Conservation (phyloP, 2,329 filamentous ascomycete species). For the Epichloe glyceriae region DNA sequence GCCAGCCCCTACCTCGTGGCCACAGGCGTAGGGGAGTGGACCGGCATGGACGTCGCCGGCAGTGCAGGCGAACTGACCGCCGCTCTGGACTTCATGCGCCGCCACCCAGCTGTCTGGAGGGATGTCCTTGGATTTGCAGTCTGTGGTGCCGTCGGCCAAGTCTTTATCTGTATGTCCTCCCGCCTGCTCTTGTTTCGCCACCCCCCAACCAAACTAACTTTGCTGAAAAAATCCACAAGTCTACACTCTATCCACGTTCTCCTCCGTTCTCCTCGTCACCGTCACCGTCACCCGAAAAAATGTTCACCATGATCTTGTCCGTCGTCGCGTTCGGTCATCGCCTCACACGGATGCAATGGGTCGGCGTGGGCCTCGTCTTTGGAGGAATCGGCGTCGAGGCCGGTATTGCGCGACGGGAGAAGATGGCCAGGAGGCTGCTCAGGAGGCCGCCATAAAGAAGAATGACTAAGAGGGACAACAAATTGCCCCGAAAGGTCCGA, state of each 20-base stretch:
- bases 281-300: conserved; percentile 98
- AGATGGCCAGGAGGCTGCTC: conserved; percentile 64
- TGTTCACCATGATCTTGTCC: conserved; percentile 97
- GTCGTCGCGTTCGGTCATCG: conserved; percentile 90
- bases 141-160: conserved; percentile 84
- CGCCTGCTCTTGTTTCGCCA: background rate
- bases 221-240: conserved; percentile 33
- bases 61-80: conserved; percentile 63
- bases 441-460: conserved; percentile 27
- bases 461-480: conserved; percentile 8
- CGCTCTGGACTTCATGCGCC: conserved; percentile 68
- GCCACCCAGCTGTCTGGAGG: conserved; percentile 69
- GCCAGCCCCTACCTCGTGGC: conserved; percentile 67
- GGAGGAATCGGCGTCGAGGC: conserved; percentile 90
- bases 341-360: conserved; percentile 79
- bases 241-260: conserved; percentile 87
- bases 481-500: too few species aligned
- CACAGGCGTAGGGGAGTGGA: conserved; percentile 49
- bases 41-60: conserved; percentile 52
- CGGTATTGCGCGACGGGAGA: conserved; percentile 66
- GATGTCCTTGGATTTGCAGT: conserved; percentile 83
- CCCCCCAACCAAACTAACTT: conserved; percentile 11
- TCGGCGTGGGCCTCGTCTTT: conserved; percentile 86
- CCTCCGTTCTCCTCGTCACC: conserved; percentile 81
- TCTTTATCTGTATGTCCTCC: conserved; percentile 66